phyloP scores from a whole-genome alignment of 768 basidiomycete genomes.

The Auriculariales sp. region DNA sequence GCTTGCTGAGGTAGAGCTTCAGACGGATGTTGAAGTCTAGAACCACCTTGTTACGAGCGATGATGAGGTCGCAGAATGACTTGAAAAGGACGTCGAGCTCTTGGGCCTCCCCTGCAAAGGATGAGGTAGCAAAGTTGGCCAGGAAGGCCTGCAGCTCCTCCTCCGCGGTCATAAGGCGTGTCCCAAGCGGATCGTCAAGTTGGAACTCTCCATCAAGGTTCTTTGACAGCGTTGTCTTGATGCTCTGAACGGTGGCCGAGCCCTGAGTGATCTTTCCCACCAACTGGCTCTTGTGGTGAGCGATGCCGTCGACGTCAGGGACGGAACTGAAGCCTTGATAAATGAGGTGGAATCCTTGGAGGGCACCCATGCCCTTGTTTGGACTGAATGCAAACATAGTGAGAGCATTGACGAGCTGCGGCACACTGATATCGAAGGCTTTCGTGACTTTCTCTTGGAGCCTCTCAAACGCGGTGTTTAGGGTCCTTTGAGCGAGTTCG shows the following conservation, averaged over 20 bases:
- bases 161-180: background rate
- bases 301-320: background rate
- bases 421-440: background rate
- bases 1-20: background rate
- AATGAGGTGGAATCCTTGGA: background rate
- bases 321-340: slow-evolving; percentile 1
- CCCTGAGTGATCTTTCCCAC: background rate
- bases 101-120: background rate
- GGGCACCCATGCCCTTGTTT: background rate
- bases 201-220: background rate
- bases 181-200: background rate
- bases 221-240: background rate
- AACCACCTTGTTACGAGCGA: background rate
- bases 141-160: background rate
- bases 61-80: background rate
- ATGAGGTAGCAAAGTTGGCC: background rate
- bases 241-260: background rate
- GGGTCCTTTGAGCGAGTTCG: background rate
- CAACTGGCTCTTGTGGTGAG: background rate
- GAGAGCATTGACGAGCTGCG: background rate
- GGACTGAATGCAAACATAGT: background rate
- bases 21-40: background rate
- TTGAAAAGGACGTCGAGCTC: background rate
- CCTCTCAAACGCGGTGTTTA: background rate
- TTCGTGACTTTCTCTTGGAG: background rate